Percentiles rank a stretch among this genome's conserved stretches.
Conservation (phyloP, 2,329 filamentous ascomycete genomes). For the Fusarium xylarioides region DNA sequence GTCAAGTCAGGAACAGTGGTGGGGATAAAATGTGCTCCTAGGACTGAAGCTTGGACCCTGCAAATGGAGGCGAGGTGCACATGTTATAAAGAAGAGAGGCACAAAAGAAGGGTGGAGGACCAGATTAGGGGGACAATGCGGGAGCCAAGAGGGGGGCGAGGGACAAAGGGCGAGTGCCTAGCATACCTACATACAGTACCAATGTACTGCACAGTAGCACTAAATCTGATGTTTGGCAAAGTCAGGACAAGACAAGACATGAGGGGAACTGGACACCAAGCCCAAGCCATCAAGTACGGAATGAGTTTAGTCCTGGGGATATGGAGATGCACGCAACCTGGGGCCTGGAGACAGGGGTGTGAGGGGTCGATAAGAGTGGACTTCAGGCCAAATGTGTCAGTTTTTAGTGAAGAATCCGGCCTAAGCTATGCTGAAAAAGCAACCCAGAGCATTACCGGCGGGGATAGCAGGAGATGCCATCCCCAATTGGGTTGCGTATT, state of each 20-base stretch:
- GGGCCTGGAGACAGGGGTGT: not conserved
- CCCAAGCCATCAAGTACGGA: not conserved
- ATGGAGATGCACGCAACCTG: not conserved
- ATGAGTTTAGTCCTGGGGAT: not conserved
- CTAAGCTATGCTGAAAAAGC: not conserved
- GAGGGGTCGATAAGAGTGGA: not conserved
- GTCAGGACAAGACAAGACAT: no score
- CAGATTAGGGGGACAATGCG: not conserved
- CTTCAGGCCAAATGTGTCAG: not conserved
- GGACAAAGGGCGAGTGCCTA: not conserved
- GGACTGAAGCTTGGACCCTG: not conserved
- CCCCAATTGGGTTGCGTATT: not conserved
- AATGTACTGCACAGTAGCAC: not conserved
- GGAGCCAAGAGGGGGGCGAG: not conserved
- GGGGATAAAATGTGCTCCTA: not conserved
- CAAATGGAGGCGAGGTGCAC: not conserved
- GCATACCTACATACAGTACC: not conserved
- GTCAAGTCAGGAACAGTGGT: not conserved
- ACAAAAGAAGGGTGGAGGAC: not conserved
- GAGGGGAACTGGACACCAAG: no score
- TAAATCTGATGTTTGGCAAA: not conserved
- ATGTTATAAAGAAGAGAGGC: not conserved
- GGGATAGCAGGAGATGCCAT: no score
- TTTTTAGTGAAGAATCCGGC: not conserved
- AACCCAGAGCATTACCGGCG: not conserved